These are phyloP conservation scores for Tolypocladium album DNA, from an alignment of 2,329 filamentous ascomycete genomes.

Conservation along the genomic window DNA sequence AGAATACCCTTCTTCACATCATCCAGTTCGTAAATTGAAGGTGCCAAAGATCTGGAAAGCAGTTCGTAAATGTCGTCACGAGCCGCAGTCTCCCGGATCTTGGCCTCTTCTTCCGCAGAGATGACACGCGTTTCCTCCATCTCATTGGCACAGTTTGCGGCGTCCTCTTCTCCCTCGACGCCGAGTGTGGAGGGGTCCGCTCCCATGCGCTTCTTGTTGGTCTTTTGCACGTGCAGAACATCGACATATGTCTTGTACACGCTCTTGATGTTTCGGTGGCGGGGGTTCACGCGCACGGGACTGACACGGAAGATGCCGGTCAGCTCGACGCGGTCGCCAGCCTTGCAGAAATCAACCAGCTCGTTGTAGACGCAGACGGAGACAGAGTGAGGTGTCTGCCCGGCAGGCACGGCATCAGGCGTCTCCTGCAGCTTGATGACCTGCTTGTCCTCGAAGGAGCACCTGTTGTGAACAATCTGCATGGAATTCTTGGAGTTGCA, in stretches of 20 bases:
- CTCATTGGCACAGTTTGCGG: conserved; percentile 55
- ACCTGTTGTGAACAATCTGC: conserved; percentile 96
- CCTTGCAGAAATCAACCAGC: conserved; percentile 94
- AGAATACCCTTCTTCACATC: conserved; percentile 98
- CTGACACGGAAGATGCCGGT: conserved; percentile 96
- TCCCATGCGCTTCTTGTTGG: conserved; percentile 89
- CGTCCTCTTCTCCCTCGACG: conserved; percentile 60
- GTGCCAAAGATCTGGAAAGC: conserved; percentile 79
- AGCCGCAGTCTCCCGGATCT: conserved; percentile 70
- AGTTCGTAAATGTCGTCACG: conserved; percentile 89
- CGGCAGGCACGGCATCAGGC: conserved; percentile 85
- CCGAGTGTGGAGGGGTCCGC: conserved; percentile 84
- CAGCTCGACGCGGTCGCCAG: conserved; percentile 88
- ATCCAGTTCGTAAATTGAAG: conserved; percentile 95
- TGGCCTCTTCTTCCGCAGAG: conserved; percentile 75
- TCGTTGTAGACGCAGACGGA: conserved; percentile 96
- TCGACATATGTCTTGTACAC: conserved; percentile 98
- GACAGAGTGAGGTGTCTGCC: conserved; percentile 94
- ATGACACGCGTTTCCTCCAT: conserved; percentile 79
- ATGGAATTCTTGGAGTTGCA: conserved; percentile 89
- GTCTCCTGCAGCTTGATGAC: conserved; percentile 98
- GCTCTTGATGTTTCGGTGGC: conserved; percentile 84
- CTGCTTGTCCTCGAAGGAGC: conserved; percentile 91
- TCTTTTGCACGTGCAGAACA: conserved; percentile 89
- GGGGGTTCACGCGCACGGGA: conserved; percentile 85